A percentile compares a stretch with the other conserved stretches of the same genome.
Conservation (phyloP, 805 yeast genomes). For the Yamadazyma takamatsuzukensis region DNA sequence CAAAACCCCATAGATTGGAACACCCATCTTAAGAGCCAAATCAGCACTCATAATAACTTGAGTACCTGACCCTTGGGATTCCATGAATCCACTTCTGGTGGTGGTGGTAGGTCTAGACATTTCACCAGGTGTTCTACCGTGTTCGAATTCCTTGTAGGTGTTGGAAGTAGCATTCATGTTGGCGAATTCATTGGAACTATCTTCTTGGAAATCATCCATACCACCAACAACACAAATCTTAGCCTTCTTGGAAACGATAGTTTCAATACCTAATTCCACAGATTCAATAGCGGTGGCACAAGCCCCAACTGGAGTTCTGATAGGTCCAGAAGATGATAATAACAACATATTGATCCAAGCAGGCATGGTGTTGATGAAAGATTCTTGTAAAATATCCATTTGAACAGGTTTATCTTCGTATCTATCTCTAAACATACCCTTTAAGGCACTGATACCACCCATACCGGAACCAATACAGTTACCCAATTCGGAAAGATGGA, state of each 20-base stretch:
- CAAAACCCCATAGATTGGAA: slow-evolving; percentile 93
- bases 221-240: slow-evolving; percentile 98
- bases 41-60: slow-evolving; percentile 95
- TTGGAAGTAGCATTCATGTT: slow-evolving; percentile 99
- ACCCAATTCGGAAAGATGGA: slow-evolving; percentile 97
- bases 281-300: slow-evolving; percentile 99
- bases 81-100: slow-evolving; percentile 97
- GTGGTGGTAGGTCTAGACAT: slow-evolving; percentile 99
- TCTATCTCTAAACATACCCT: slow-evolving; percentile 97
- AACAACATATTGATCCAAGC: slow-evolving; percentile 99
- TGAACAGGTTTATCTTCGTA: slow-evolving; percentile 91
- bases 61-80: slow-evolving; percentile 98
- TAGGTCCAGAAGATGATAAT: slow-evolving; percentile 96
- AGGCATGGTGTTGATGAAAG: slow-evolving; percentile 97
- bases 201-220: slow-evolving; percentile 99
- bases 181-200: slow-evolving; percentile 95
- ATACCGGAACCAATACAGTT: slow-evolving; percentile 99
- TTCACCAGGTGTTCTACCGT: slow-evolving; percentile 96
- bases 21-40: slow-evolving; percentile 96
- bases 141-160: slow-evolving; percentile 79
- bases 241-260: slow-evolving; percentile 90
- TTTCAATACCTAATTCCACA: slow-evolving; percentile 92
- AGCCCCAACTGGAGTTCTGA: slow-evolving; percentile 99
- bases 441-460: slow-evolving; percentile 98
- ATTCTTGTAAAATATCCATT: slow-evolving; percentile 95